Evolutionary conservation across 176 grass and related monocot species (phyloP).

Genomic region (maize (Zea mays)): DNA sequence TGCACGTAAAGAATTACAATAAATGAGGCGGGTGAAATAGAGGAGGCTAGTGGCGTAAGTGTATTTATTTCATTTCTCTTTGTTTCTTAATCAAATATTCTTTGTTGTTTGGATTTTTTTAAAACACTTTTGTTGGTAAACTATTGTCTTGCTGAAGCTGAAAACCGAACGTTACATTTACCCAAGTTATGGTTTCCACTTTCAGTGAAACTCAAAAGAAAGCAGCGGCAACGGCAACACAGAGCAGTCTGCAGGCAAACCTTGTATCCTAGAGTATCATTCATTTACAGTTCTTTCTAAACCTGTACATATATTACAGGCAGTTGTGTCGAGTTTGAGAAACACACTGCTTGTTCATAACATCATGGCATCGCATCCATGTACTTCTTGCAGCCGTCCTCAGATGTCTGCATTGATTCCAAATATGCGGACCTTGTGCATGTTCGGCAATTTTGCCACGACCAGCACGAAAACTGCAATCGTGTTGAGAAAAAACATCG

Average conservation of each 20-base stretch:
- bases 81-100: too few relatives aligned
- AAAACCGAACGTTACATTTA: neutral
- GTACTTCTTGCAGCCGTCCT: neutral
- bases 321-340: neutral
- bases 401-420: constrained; percentile 81
- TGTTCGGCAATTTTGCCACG: constrained; percentile 70
- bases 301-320: constrained; percentile 28
- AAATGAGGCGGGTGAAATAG: too few relatives aligned
- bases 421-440: constrained; percentile 89
- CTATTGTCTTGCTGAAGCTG: too few relatives aligned
- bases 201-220: neutral
- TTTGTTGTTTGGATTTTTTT: too few relatives aligned
- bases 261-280: constrained; percentile 4
- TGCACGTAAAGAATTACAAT: too few relatives aligned
- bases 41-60: too few relatives aligned
- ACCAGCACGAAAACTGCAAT: constrained; percentile 63
- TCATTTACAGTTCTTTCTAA: constrained; percentile 41
- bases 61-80: too few relatives aligned
- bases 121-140: too few relatives aligned
- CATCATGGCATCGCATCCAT: neutral
- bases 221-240: neutral
- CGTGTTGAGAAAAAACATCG: constrained; percentile 75
- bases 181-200: neutral
- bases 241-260: neutral
- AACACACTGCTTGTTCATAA: neutral